Evolutionary conservation across 169 alveolate genomes (phyloP).

Genomic region (Plasmodium billcollinsi): DNA sequence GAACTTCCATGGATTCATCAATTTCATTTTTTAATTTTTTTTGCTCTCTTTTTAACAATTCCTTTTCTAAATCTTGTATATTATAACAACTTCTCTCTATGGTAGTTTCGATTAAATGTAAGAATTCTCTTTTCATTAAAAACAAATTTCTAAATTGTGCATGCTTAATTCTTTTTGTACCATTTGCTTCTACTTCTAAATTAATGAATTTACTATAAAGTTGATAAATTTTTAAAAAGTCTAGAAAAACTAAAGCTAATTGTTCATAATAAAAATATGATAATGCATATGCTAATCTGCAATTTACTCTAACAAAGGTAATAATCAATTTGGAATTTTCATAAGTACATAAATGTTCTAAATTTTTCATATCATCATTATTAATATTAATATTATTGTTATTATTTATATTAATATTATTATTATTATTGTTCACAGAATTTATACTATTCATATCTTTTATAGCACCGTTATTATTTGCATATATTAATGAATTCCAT

Average conservation of each 20-base stretch:
- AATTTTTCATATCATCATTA: conserved; percentile 38
- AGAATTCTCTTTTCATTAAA: conserved; percentile 82
- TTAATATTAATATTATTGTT: background rate
- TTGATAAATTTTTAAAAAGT: conserved; percentile 83
- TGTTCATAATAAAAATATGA: conserved; percentile 73
- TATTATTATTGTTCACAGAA: background rate
- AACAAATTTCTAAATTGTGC: conserved; percentile 75
- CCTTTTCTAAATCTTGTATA: conserved; percentile 74
- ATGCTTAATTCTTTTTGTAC: conserved; percentile 77
- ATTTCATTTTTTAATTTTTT: conserved; percentile 70
- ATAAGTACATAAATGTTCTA: conserved; percentile 69
- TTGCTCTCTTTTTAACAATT: conserved; percentile 67
- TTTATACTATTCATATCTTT: conserved; percentile 31
- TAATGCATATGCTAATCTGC: conserved; percentile 76
- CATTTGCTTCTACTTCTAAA: conserved; percentile 82
- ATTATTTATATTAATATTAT: conserved; percentile 10
- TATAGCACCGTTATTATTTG: conserved; percentile 34
- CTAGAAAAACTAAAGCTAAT: conserved; percentile 53
- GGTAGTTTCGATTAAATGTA: conserved; percentile 85
- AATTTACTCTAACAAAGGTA: conserved; percentile 72
- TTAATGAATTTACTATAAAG: conserved; percentile 84
- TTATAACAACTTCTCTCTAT: conserved; percentile 78
- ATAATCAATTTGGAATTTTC: conserved; percentile 70
- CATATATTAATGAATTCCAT: conserved; percentile 51
- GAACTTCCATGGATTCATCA: conserved; percentile 60